phyloP scores from a whole-genome alignment of 305 asterid genomes.

The Nicotiana rustica region DNA sequence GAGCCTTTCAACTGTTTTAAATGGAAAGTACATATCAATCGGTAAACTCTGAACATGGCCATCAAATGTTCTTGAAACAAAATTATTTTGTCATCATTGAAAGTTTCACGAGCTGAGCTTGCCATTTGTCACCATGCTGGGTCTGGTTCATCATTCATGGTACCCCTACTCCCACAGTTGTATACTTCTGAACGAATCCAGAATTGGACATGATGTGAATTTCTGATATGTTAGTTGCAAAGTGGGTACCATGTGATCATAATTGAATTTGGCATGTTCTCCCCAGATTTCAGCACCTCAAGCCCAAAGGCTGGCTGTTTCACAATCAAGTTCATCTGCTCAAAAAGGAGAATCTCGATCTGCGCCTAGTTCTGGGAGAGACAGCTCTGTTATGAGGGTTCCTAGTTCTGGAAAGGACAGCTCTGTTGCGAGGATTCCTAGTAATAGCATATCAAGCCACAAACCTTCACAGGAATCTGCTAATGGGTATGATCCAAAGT shows the following conservation, averaged over 20 bases:
- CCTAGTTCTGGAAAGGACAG: constrained; percentile 46
- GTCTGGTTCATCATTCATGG: not conserved
- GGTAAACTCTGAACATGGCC: not conserved
- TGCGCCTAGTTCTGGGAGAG: constrained; percentile 49
- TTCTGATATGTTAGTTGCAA: constrained; percentile 14
- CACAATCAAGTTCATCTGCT: constrained; percentile 55
- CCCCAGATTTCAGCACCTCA: constrained; percentile 63
- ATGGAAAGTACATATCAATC: not conserved
- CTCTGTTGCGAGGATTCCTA: constrained; percentile 52
- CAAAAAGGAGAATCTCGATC: constrained; percentile 61
- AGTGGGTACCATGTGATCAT: constrained; percentile 24
- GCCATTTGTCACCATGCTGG: constrained; percentile 5
- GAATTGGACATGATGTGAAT: constrained; percentile 3
- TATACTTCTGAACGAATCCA: constrained; percentile 19
- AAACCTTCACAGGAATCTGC: constrained; percentile 59
- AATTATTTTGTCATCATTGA: not conserved
- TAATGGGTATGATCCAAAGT: constrained; percentile 73
- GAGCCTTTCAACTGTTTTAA: not conserved
- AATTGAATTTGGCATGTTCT: constrained; percentile 38
- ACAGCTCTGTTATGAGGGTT: constrained; percentile 49
- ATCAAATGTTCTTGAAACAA: not conserved
- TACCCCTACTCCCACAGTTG: constrained; percentile 15
- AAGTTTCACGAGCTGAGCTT: not conserved
- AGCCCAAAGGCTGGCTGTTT: constrained; percentile 50
- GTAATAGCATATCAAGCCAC: constrained; percentile 45